Conservation (phyloP, 495 filamentous ascomycete species). For the Baudoinia panamericana region DNA sequence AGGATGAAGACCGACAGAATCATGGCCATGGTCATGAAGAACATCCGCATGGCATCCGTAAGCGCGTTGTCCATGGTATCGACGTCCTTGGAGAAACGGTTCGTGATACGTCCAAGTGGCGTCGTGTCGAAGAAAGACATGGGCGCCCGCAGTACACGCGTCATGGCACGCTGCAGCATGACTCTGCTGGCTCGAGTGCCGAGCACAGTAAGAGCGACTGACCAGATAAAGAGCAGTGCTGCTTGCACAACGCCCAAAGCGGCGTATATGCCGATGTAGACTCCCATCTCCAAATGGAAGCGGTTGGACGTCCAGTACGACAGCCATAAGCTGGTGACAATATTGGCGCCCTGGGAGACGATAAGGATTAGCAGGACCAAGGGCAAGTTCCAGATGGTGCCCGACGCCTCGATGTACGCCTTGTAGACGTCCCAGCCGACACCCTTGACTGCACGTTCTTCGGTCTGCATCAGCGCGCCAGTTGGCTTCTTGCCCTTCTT, state of each 20-base stretch:
- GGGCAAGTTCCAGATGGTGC: slow-evolving; percentile 55
- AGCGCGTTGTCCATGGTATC: slow-evolving; percentile 92
- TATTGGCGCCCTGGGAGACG: slow-evolving; percentile 66
- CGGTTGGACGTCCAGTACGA: slow-evolving; percentile 77
- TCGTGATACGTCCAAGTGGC: slow-evolving; percentile 88
- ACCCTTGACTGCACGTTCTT: slow-evolving; percentile 71
- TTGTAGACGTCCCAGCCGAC: slow-evolving; percentile 74
- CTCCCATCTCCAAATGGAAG: slow-evolving; percentile 39
- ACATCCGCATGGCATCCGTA: slow-evolving; percentile 85
- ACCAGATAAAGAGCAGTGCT: slow-evolving; percentile 65
- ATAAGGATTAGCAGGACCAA: slow-evolving; percentile 52
- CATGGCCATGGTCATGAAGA: slow-evolving; percentile 68
- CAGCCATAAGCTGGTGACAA: slow-evolving; percentile 80
- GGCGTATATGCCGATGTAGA: slow-evolving; percentile 67
- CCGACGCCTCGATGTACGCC: slow-evolving; percentile 69
- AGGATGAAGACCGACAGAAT: slow-evolving; percentile 61
- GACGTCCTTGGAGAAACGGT: slow-evolving; percentile 91
- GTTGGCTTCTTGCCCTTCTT: slow-evolving; percentile 43
- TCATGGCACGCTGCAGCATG: slow-evolving; percentile 77
- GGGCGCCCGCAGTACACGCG: slow-evolving; percentile 68
- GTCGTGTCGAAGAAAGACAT: slow-evolving; percentile 99
- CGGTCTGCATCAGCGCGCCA: slow-evolving; percentile 70
- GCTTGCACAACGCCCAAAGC: slow-evolving; percentile 59
- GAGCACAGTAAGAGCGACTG: slow-evolving; percentile 55
- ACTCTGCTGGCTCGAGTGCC: slow-evolving; percentile 67